Evolutionary conservation across 1,284 basidiomycete species (phyloP).

Genomic region (Cyathus olla): DNA sequence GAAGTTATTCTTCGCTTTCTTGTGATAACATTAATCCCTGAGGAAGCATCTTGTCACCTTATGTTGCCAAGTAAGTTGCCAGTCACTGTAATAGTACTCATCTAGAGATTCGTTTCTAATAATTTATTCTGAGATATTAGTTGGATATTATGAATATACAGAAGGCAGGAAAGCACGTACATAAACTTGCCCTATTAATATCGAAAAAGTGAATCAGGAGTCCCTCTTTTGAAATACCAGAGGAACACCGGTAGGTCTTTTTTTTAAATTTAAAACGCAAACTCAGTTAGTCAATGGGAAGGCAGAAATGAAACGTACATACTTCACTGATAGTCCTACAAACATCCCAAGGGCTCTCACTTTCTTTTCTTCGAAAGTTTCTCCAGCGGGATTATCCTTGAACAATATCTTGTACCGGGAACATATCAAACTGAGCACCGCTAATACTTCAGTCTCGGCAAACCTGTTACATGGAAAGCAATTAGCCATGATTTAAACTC

Average conservation of each 20-base stretch:
- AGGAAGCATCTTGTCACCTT: no score
- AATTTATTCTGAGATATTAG: no score
- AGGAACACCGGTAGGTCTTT: slow-evolving; percentile 21
- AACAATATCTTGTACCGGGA: slow-evolving; percentile 59
- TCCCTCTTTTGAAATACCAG: slow-evolving; percentile 19
- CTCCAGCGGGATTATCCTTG: slow-evolving; percentile 58
- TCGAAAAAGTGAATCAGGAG: no score
- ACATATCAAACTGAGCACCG: slow-evolving; percentile 59
- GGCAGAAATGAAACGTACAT: no score
- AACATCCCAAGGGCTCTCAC: slow-evolving; percentile 49
- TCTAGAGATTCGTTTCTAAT: no score
- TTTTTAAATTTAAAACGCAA: background rate
- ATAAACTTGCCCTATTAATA: no score
- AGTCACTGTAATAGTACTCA: no score
- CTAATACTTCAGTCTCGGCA: slow-evolving; percentile 58
- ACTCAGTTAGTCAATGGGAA: background rate
- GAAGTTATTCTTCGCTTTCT: no score
- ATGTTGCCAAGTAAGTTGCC: no score
- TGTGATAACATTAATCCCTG: no score
- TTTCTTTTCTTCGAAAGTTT: slow-evolving; percentile 58
- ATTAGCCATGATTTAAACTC: background rate
- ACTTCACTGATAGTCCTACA: slow-evolving; percentile 54
- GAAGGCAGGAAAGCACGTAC: no score
- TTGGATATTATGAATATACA: no score
- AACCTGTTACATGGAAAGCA: slow-evolving; percentile 41